Evolutionary conservation across 2,329 filamentous ascomycete species (phyloP).

Genomic region (Sphaerulina musiva): DNA sequence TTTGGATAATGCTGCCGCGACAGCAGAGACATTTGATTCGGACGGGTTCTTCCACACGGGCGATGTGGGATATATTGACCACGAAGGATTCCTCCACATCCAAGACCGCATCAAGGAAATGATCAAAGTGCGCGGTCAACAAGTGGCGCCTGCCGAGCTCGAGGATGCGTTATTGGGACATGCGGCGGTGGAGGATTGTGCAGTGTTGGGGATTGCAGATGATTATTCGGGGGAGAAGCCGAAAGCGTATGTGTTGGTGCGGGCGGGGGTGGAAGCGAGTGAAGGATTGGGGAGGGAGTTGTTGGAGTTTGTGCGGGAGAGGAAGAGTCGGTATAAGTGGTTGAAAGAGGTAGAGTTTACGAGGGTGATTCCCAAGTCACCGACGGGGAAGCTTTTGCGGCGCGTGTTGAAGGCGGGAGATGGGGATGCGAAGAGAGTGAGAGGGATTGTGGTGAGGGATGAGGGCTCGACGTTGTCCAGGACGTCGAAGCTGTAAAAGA

Average conservation of each 20-base stretch:
- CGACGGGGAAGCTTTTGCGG: conserved; percentile 65
- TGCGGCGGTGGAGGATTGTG: conserved; percentile 50
- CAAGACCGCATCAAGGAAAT: conserved; percentile 61
- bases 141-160: conserved; percentile 57
- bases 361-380: conserved; percentile 61
- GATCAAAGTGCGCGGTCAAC: conserved; percentile 61
- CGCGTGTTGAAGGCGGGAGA: conserved; percentile 49
- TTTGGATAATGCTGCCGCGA: conserved; percentile 30
- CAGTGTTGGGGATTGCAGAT: conserved; percentile 50
- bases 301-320: conserved; percentile 54
- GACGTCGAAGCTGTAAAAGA: too few species aligned
- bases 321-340: conserved; percentile 63
- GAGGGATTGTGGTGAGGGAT: conserved; percentile 23
- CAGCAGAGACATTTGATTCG: conserved; percentile 40
- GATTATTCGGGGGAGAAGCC: conserved; percentile 52
- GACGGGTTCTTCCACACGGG: conserved; percentile 54
- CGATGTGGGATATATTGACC: conserved; percentile 51
- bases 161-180: conserved; percentile 58
- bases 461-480: neutral
- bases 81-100: conserved; percentile 52
- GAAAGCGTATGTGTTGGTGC: conserved; percentile 52
- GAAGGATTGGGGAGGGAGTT: conserved; percentile 42
- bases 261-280: conserved; percentile 20
- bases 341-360: conserved; percentile 59
- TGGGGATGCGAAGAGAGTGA: conserved; percentile 32